Percentiles rank a stretch among this genome's conserved stretches.
Conservation (phyloP, 2,329 filamentous ascomycete genomes). For the Fusarium mundagurra region DNA sequence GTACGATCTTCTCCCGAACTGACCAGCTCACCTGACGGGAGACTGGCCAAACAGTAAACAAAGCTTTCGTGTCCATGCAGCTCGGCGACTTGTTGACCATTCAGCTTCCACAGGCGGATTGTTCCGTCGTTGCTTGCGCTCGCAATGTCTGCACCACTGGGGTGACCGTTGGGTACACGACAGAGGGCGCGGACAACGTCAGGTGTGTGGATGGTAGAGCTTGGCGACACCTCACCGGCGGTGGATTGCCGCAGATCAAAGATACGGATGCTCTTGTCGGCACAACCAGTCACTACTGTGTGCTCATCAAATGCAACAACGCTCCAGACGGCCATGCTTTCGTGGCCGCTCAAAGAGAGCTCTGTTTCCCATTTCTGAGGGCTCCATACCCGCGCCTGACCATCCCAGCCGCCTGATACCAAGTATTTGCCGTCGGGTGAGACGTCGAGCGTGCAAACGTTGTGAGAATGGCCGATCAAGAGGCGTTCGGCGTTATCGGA, state of each 20-base stretch:
- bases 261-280: conserved; percentile 88
- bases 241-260: conserved; percentile 76
- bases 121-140: conserved; percentile 93
- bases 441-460: conserved; percentile 88
- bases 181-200: conserved; percentile 92
- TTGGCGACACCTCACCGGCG: conserved; percentile 61
- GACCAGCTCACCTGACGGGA: conserved; percentile 87
- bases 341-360: conserved; percentile 76
- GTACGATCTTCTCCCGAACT: conserved; percentile 97
- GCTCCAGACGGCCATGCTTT: conserved; percentile 84
- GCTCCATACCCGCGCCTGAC: conserved; percentile 85
- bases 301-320: conserved; percentile 83
- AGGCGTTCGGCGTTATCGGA: conserved; percentile 85
- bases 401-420: conserved; percentile 95
- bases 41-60: conserved; percentile 83
- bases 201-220: conserved; percentile 69
- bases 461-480: conserved; percentile 85
- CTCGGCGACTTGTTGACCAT: conserved; percentile 79
- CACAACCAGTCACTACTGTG: conserved; percentile 89
- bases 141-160: conserved; percentile 89
- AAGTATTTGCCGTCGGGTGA: conserved; percentile 77
- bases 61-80: conserved; percentile 93
- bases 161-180: conserved; percentile 77
- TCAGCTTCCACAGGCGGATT: conserved; percentile 86
- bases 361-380: conserved; percentile 86